Base-by-base conservation (phyloP, 257 asterid genomes). In the Ilex aquifolium region DNA sequence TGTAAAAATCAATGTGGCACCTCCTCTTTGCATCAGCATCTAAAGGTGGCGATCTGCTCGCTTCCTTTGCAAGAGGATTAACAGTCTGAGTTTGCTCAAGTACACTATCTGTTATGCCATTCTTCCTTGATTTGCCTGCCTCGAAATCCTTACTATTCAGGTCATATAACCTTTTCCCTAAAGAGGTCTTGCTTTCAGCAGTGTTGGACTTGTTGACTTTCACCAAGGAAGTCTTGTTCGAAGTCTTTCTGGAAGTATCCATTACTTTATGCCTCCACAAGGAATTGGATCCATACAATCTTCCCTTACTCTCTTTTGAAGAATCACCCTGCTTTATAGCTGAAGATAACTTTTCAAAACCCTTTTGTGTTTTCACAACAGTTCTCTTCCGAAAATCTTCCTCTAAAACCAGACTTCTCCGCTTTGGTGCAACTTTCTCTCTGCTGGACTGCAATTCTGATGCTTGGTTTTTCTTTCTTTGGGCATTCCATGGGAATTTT, bases 11-110 rank as follows among this genome's bases (percentile, higher is more conserved):
- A 10, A 46, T 46, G 13, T 0, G 13, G 62, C 63, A 87, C 97
- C 99, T 86, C 80, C 69, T 76, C 79, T 66, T 68, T 32, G 87
- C 60, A 59, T 80, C 85, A 32, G 80, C 82, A 77, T 89, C 93
- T 63, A 87, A 81, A 58, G 46, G 65, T 44, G 46, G 14, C 61
- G 80, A 39, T 57, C 60, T 21, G 71, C 71, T 63, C 58, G 32
- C 32, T 64, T 69, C 80, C 68, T 72, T 80, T 48, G 69, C 63
- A 60, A 63, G 57, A 32, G 76, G 71, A 67, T 72, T 76, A 63
- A 62, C 71, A 44, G 64, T 79, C 74, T 64, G 76, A 57, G 61
- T 61, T 56, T 17, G 76, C 76, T 74, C 80, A 61, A 51, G 62
- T 55, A 54, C 67, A 44, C 63, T 70, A 56, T 27, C 67, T 60